These are phyloP conservation scores for Inga laurina DNA, from an alignment of 306 rosid genomes.

Conservation along the genomic window DNA sequence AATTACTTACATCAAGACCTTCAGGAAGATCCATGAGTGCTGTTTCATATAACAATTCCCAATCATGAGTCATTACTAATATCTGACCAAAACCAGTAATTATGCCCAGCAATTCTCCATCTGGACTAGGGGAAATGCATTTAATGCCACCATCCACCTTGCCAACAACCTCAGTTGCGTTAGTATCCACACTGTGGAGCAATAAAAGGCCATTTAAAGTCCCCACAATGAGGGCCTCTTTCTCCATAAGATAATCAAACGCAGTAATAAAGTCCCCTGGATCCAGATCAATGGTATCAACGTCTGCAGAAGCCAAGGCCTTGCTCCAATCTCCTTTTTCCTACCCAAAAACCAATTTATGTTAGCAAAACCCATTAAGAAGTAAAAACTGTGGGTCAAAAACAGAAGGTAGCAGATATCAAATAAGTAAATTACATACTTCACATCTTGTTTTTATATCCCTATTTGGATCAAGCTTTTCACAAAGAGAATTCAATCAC, in stretches of 20 bases:
- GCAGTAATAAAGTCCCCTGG: conserved; percentile 68
- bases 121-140: conserved; percentile 84
- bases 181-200: conserved; percentile 58
- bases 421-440: not conserved
- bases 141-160: conserved; percentile 80
- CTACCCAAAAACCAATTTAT: conserved; percentile 40
- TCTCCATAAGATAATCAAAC: conserved; percentile 89
- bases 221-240: conserved; percentile 83
- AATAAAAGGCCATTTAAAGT: conserved; percentile 67
- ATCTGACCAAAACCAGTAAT: conserved; percentile 66
- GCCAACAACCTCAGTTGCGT: conserved; percentile 70
- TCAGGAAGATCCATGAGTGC: conserved; percentile 51
- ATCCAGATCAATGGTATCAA: conserved; percentile 60
- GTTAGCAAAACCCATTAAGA: not conserved
- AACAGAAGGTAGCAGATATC: not conserved
- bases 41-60: conserved; percentile 87
- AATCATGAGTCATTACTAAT: conserved; percentile 85
- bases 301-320: conserved; percentile 39
- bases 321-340: conserved; percentile 59
- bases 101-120: conserved; percentile 76
- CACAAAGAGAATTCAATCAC: not conserved
- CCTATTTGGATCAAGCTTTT: not conserved
- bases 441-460: not conserved
- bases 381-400: not conserved
- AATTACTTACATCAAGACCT: conserved; percentile 77